A percentile compares a stretch with the other conserved stretches of the same genome.
Conservation (phyloP, 2,329 filamentous ascomycete genomes). For the Fusarium sarcochroum region DNA sequence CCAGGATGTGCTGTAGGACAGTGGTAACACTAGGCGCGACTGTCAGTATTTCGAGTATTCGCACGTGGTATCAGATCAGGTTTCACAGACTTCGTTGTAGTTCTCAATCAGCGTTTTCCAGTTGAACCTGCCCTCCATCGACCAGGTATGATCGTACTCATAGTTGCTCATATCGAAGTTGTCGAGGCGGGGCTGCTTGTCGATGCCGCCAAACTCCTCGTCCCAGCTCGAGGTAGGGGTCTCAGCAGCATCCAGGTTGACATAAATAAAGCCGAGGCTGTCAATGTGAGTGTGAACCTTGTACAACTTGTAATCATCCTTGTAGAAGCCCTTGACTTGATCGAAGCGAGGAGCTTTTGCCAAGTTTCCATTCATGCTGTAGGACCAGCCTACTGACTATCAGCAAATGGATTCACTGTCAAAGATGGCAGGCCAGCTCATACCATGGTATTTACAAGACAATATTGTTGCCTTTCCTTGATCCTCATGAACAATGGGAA, state of each 20-base stretch:
- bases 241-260: constrained; percentile 64
- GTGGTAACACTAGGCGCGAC: no score
- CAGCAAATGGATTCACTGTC: no score
- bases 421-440: no score
- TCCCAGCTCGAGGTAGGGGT: constrained; percentile 35
- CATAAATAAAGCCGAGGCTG: constrained; percentile 67
- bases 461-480: constrained; percentile 58
- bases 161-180: constrained; percentile 64
- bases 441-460: no score
- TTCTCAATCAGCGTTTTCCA: constrained; percentile 75
- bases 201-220: constrained; percentile 63
- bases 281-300: constrained; percentile 67
- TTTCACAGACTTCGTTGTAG: constrained; percentile 63
- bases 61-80: no score
- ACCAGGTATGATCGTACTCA: constrained; percentile 68
- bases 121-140: constrained; percentile 68
- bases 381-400: no score
- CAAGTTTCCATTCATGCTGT: no score
- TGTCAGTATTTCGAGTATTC: no score
- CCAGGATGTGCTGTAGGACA: no score
- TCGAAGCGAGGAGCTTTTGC: constrained; percentile 59
- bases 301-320: constrained; percentile 66
- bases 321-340: constrained; percentile 67
- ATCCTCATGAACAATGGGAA: constrained; percentile 65
- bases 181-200: constrained; percentile 59